Evolutionary conservation across 202 grass and related monocot species (phyloP), one percentile per base, ranked within the genome.

Genomic region (Carex arenaria): DNA sequence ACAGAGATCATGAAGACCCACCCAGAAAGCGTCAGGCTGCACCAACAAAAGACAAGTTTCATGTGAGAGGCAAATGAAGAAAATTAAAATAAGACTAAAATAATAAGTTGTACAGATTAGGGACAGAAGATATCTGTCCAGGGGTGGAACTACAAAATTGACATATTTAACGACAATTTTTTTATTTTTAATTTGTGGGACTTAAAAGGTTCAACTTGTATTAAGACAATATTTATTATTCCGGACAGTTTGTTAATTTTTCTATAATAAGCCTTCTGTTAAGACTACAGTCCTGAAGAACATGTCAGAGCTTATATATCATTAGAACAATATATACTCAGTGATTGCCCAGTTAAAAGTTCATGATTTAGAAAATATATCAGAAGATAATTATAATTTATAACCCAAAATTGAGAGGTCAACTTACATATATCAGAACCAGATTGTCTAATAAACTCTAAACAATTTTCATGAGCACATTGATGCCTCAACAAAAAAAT

Each of bases 1-100:
- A 91, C 69, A 3, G 89, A 88, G 55, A 88, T 83, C 89, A 91
- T 88, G 62, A 88, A 91, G 7, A 78, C 72, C 82, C 82, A 87
- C 13, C 83, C 65, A n/a, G 45, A 1, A 28, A 91, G 49, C 3
- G 83, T 68, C 85, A 88, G 30, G 59, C 86, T 91, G 79, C 85
- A 82, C 3, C 60, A 71, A 55, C 30, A 18, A n/a, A 61, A 34
- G 9, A 36, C 10, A 30, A 49, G 14, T 82, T 66, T 7, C 26
- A 66, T 52, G 22, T 51, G 13, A 51, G 0, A 51, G 12, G 2
- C 1, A 53, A 23, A 55, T 43, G 42, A 32, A 73, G 2, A 32
- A 31, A 15, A 30, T 12, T 8, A 72, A 72, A 47, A 20, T 1
- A 36, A n/a, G 19, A 19, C 19, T 7, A 72, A 7, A 12, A 43